phyloP scores from a whole-genome alignment of 805 yeast species.

The Candida krabiensis region DNA sequence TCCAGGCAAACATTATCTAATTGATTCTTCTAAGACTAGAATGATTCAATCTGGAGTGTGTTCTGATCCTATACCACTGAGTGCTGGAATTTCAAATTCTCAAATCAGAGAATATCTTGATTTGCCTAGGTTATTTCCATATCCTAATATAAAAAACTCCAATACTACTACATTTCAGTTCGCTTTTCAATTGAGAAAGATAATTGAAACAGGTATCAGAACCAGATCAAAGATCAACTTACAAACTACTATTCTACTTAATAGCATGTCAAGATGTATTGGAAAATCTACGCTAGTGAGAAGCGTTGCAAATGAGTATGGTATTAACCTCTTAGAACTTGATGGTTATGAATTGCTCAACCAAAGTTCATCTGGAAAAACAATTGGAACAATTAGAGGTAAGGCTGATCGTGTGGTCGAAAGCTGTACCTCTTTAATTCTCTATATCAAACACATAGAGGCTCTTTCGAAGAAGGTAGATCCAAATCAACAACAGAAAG shows the following conservation, averaged over 20 bases:
- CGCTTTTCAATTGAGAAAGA: constrained; percentile 52
- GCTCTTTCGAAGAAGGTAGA: constrained; percentile 66
- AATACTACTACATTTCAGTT: constrained; percentile 37
- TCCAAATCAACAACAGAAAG: constrained; percentile 45
- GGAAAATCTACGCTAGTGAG: constrained; percentile 73
- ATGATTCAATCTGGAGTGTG: constrained; percentile 69
- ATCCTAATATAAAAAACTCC: constrained; percentile 12
- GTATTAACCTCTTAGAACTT: constrained; percentile 64
- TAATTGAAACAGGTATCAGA: constrained; percentile 52
- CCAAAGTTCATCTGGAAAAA: constrained; percentile 72
- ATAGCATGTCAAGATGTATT: constrained; percentile 69
- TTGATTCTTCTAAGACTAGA: constrained; percentile 68
- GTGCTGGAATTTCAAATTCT: constrained; percentile 16
- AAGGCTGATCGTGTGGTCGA: constrained; percentile 64
- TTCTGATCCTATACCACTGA: constrained; percentile 34
- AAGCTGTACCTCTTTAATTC: constrained; percentile 44
- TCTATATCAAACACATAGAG: constrained; percentile 74
- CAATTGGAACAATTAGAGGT: constrained; percentile 76
- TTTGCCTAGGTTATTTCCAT: constrained; percentile 12
- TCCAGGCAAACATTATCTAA: constrained; percentile 43
- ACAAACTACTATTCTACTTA: constrained; percentile 63
- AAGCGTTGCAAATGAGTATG: constrained; percentile 55
- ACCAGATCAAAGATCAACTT: constrained; percentile 37
- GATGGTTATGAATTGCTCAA: constrained; percentile 69
- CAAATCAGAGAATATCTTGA: constrained; percentile 16